Evolutionary conservation across 2,329 filamentous ascomycete genomes (phyloP), one percentile per base, ranked within the genome.

Genomic region (Ceratocystis papillata): DNA sequence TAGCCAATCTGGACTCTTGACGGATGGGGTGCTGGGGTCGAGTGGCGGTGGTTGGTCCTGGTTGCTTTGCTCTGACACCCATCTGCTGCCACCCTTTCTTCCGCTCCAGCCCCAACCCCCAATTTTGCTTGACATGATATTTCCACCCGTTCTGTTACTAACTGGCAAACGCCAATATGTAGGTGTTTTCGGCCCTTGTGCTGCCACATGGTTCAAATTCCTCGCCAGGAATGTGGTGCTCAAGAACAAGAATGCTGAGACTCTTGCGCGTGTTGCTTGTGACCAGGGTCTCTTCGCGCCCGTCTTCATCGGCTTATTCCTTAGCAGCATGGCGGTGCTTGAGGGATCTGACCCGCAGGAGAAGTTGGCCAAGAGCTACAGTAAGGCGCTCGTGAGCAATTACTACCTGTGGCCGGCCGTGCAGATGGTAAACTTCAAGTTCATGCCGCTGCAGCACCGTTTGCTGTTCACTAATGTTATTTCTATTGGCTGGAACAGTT

Each of bases 341-440:
- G 90, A 95, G 76, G 89, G 90, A 30, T 73, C 73, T 41, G 76
- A 75, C 66, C 76, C 79, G 33, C 67, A 78, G 71, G 83, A 91
- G 72, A 92, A 93, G 77, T 79, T 94, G 65, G 77, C 83, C 68
- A 84, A 81, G 72, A 87, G 83, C 68, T 96, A 91, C 77, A 75
- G 77, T 70, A 80, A 83, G 12, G 88, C 89, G 41, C 82, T 96
- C 72, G 82, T 82, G 74, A 87, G 89, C 74, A 96, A 96, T 78
- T 90, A 90, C 81, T 83, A 90, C 78, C 76, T 96, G 66, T 96
- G 92, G 92, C 92, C 92, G 2, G 79, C 80, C 69, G 90, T 95
- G 66, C 92, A 96, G 78, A 79, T 87, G 65, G 80, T 87, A 73
- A 96, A 96, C 79, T 96, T 96, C 78, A 87, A 88, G 72, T 82